phyloP scores from a whole-genome alignment of 2,329 filamentous ascomycete genomes.

The Colletotrichum aenigma region DNA sequence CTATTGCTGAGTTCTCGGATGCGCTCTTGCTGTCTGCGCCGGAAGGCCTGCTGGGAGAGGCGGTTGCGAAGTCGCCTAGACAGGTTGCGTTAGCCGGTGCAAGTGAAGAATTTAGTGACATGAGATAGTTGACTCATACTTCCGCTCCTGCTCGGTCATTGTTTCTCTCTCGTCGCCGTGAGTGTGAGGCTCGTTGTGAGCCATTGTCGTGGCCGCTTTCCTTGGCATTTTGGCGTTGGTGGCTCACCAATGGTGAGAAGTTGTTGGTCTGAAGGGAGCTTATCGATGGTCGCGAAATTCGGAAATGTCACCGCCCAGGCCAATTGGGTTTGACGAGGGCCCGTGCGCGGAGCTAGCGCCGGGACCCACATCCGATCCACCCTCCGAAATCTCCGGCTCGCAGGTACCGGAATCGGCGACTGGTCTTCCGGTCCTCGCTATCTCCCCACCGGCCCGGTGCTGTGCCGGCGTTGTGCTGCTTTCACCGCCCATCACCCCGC shows the following conservation, averaged over 20 bases:
- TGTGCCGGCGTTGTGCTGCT: not conserved
- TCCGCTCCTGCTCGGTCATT: constrained; percentile 3
- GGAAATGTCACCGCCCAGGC: not conserved
- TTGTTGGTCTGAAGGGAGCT: not conserved
- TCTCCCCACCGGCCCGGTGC: not conserved
- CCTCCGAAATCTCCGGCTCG: not conserved
- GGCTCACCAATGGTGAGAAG: not conserved
- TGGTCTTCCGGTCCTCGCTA: not conserved
- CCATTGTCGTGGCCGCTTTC: not conserved
- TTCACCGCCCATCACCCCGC: not conserved
- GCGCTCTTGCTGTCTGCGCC: constrained; percentile 31
- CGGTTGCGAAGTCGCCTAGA: constrained; percentile 34
- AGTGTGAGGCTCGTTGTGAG: not conserved
- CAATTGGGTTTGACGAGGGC: not conserved
- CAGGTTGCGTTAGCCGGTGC: not conserved
- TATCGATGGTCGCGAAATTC: not conserved
- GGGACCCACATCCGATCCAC: not conserved
- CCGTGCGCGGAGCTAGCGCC: not conserved
- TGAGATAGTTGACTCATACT: not conserved
- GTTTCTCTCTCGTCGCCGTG: not conserved
- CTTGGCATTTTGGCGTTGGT: not conserved
- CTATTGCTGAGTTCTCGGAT: constrained; percentile 28
- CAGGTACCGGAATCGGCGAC: not conserved
- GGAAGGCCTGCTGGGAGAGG: constrained; percentile 34
- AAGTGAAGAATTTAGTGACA: no score